phyloP scores from a whole-genome alignment of 805 yeast species.

The Lipomyces yamadae region DNA sequence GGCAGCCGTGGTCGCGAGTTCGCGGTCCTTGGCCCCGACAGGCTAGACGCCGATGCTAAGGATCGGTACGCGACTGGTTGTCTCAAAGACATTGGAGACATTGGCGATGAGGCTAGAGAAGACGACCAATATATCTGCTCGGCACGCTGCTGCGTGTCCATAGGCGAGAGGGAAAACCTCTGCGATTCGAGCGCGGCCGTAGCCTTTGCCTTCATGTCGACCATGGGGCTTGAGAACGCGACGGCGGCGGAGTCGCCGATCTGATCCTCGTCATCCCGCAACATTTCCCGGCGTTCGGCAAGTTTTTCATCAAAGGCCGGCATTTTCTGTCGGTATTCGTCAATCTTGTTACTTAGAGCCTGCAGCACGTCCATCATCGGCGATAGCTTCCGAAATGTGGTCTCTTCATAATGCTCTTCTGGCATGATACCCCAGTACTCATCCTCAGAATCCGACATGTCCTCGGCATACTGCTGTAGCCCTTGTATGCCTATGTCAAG shows the following conservation, averaged over 20 bases:
- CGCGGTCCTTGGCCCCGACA: not conserved
- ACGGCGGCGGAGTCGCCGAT: constrained; percentile 17
- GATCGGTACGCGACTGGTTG: constrained; percentile 1
- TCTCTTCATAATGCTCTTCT: constrained; percentile 17
- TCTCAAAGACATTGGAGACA: not conserved
- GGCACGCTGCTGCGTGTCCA: constrained; percentile 27
- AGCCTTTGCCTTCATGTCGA: not conserved
- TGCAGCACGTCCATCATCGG: constrained; percentile 27
- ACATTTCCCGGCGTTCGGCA: constrained; percentile 25
- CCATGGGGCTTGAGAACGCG: constrained; percentile 28
- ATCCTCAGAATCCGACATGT: constrained; percentile 32
- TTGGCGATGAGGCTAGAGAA: constrained; percentile 11
- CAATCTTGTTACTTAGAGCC: constrained; percentile 21
- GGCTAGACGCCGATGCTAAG: not conserved
- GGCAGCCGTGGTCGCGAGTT: not conserved
- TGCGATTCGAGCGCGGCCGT: not conserved
- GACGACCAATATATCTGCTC: constrained; percentile 25
- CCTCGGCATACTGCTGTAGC: constrained; percentile 20
- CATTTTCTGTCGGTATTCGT: constrained; percentile 22
- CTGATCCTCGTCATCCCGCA: constrained; percentile 26
- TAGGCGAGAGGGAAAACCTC: constrained; percentile 23
- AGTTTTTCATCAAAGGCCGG: constrained; percentile 30
- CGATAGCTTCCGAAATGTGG: constrained; percentile 19
- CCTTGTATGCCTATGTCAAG: constrained; percentile 3
- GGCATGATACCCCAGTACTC: constrained; percentile 33